A percentile compares a stretch with the other conserved stretches of the same genome.
Conservation (phyloP, 768 basidiomycete species). For the Sutorius australiensis region DNA sequence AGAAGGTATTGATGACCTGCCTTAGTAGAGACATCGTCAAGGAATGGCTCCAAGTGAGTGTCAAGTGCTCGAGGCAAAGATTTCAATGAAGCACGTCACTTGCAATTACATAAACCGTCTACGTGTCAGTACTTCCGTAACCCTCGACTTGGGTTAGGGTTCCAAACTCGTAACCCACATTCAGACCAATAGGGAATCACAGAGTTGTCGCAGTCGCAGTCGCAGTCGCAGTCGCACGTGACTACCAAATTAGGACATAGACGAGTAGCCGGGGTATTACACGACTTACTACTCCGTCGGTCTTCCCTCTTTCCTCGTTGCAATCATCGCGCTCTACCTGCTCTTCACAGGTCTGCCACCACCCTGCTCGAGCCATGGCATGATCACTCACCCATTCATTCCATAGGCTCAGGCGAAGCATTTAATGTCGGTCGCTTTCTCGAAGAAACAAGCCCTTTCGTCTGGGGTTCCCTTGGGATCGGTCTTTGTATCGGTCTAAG, state of each 20-base stretch:
- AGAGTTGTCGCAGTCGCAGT: too few species aligned
- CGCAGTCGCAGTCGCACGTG: too few species aligned
- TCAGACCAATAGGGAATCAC: too few species aligned
- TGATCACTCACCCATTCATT: constrained; percentile 1
- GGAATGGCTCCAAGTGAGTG: background rate
- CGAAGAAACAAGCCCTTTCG: constrained; percentile 90
- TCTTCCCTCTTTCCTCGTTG: constrained; percentile 58
- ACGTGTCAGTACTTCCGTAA: constrained; percentile 24
- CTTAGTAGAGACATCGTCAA: constrained; percentile 27
- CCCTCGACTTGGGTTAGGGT: constrained; percentile 18
- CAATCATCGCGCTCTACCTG: constrained; percentile 76
- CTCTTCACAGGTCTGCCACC: constrained; percentile 74
- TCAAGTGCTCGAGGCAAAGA: background rate
- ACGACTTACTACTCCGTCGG: constrained; percentile 61
- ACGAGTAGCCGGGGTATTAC: constrained; percentile 33
- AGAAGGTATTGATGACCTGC: constrained; percentile 5
- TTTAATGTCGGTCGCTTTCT: constrained; percentile 95
- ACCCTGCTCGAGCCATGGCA: background rate
- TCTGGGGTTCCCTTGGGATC: constrained; percentile 88
- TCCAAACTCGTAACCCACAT: background rate
- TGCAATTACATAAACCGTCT: constrained; percentile 1
- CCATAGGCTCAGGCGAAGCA: constrained; percentile 75
- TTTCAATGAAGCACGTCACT: background rate
- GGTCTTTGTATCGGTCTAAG: constrained; percentile 92
- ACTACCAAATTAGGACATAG: too few species aligned